Evolutionary conservation across 1,284 basidiomycete species (phyloP).

Genomic region (Volvariella surrecta): DNA sequence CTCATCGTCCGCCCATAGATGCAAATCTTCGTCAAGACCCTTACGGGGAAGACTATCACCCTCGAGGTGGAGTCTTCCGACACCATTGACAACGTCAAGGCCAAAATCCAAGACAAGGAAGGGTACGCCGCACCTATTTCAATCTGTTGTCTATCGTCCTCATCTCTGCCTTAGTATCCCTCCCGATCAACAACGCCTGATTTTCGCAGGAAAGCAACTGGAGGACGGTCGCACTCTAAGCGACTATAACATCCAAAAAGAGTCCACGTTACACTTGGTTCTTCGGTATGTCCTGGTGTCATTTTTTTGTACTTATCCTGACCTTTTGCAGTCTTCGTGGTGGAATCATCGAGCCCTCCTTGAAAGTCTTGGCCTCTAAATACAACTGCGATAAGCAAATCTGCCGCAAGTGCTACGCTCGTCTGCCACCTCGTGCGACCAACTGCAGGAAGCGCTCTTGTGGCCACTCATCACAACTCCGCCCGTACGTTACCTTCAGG

Average conservation of each 20-base stretch:
- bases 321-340: slow-evolving; percentile 71
- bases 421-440: slow-evolving; percentile 97
- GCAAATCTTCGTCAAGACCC: slow-evolving; percentile 95
- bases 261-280: slow-evolving; percentile 95
- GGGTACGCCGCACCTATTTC: slow-evolving; percentile 42
- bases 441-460: slow-evolving; percentile 95
- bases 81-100: slow-evolving; percentile 92
- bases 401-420: slow-evolving; percentile 99
- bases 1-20: slow-evolving; percentile 36
- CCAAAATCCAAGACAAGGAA: slow-evolving; percentile 90
- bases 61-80: slow-evolving; percentile 96
- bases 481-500: slow-evolving; percentile 58
- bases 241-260: slow-evolving; percentile 99
- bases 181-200: slow-evolving; percentile 90
- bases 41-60: slow-evolving; percentile 98
- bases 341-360: slow-evolving; percentile 97
- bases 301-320: background rate
- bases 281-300: slow-evolving; percentile 62
- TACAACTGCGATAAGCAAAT: slow-evolving; percentile 99
- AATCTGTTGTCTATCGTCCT: background rate
- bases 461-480: slow-evolving; percentile 92
- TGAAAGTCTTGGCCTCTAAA: slow-evolving; percentile 94
- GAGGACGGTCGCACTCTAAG: slow-evolving; percentile 92
- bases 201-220: slow-evolving; percentile 94
- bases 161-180: slow-evolving; percentile 47